Evolutionary conservation across 164 flowering plant genomes (phyloP).

Genomic region (Piper longum): DNA sequence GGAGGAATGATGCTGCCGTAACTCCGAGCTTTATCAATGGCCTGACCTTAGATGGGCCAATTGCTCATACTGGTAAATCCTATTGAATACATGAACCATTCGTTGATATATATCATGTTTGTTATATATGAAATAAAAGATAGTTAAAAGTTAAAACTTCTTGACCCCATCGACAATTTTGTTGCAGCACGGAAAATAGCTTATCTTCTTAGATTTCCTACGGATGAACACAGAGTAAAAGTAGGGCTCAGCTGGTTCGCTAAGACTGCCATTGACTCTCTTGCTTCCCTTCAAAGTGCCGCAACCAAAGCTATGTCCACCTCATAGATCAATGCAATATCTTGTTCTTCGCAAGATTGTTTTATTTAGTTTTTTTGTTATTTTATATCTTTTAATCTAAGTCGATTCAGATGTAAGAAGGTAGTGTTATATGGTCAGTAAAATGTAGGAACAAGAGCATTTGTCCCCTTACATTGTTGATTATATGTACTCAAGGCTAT

Average conservation of each 20-base stretch:
- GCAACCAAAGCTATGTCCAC: slow-evolving; percentile 41
- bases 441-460: no score
- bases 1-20: slow-evolving; percentile 76
- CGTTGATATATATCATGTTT: neutral
- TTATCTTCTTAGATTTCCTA: slow-evolving; percentile 73
- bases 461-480: no score
- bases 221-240: slow-evolving; percentile 81
- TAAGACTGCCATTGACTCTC: slow-evolving; percentile 67
- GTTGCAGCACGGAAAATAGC: slow-evolving; percentile 84
- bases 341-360: neutral
- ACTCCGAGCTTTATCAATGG: slow-evolving; percentile 88
- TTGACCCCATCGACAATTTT: neutral
- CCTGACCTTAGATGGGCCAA: slow-evolving; percentile 74
- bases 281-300: slow-evolving; percentile 51
- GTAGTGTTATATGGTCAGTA: no score
- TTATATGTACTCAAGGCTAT: no score
- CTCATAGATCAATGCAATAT: neutral
- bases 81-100: neutral
- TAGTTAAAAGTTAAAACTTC: neutral
- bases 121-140: neutral
- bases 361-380: neutral
- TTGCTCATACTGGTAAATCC: slow-evolving; percentile 68
- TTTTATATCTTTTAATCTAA: neutral
- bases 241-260: slow-evolving; percentile 89
- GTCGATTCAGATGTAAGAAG: neutral